Percentiles rank a stretch among this genome's conserved stretches.
phyloP scores from a whole-genome alignment of 164 flowering plant species.

The Taxillus chinensis region DNA sequence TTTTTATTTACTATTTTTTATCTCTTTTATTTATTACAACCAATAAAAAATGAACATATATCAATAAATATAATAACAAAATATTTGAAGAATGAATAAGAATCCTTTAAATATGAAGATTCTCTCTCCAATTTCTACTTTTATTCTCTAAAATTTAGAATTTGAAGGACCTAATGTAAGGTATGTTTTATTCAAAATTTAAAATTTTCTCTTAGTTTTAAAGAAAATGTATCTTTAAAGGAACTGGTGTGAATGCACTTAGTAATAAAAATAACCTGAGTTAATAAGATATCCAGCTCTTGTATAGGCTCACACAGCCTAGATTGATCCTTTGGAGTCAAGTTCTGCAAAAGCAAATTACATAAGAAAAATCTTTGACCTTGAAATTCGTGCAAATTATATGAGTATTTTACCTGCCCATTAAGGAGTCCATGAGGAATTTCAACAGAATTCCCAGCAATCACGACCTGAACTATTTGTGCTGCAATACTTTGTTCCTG shows the following conservation, averaged over 20 bases:
- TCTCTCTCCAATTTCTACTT: no score
- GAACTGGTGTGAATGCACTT: not conserved
- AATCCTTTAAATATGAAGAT: no score
- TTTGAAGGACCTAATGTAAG: no score
- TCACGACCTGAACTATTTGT: slow-evolving; percentile 71
- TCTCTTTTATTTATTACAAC: no score
- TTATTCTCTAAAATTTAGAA: no score
- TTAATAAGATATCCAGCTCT: slow-evolving; percentile 81
- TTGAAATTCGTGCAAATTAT: not conserved
- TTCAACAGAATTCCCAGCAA: slow-evolving; percentile 90
- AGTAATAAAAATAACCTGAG: slow-evolving; percentile 47
- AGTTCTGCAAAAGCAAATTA: slow-evolving; percentile 31
- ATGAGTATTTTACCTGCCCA: slow-evolving; percentile 50
- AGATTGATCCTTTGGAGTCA: slow-evolving; percentile 69
- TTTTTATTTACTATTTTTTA: no score
- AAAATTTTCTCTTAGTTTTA: no score
- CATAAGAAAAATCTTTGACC: not conserved
- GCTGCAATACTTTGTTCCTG: slow-evolving; percentile 86
- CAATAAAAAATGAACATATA: no score
- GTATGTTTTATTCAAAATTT: no score
- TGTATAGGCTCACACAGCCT: slow-evolving; percentile 60
- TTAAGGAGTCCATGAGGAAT: slow-evolving; percentile 50
- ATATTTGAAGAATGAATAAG: no score
- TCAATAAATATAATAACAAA: no score
- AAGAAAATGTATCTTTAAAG: no score